Conservation (phyloP, 2,329 filamentous ascomycete genomes). For the Penicillium polonicum region DNA sequence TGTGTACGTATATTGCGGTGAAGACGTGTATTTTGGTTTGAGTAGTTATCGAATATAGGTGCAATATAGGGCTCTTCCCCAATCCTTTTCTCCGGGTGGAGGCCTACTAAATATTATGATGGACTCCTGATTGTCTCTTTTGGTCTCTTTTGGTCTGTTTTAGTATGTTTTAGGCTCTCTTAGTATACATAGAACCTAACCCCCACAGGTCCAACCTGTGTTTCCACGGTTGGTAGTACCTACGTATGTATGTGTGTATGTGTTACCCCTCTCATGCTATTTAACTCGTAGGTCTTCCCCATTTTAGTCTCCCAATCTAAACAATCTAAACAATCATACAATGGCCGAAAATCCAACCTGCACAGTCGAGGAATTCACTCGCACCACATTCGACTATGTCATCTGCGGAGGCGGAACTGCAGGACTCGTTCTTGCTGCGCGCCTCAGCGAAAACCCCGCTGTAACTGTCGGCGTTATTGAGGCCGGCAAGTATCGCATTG, state of each 20-base stretch:
- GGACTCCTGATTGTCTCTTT: no score
- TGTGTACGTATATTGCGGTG: neutral
- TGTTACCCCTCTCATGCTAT: neutral
- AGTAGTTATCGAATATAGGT: neutral
- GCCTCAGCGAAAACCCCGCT: constrained; percentile 45
- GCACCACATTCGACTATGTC: constrained; percentile 31
- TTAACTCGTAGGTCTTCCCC: neutral
- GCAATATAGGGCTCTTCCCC: neutral
- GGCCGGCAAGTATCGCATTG: constrained; percentile 39
- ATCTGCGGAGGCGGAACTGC: constrained; percentile 57
- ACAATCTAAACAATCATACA: neutral
- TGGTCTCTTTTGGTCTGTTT: no score
- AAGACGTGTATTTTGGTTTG: neutral
- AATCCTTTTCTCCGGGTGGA: neutral
- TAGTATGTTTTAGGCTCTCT: neutral
- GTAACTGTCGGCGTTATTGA: constrained; percentile 48
- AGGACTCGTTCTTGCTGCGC: constrained; percentile 45
- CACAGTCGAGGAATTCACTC: constrained; percentile 14
- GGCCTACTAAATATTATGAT: neutral
- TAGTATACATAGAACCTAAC: neutral
- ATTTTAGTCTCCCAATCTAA: neutral
- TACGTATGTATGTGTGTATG: neutral
- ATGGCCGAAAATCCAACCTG: constrained; percentile 9
- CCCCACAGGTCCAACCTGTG: neutral
- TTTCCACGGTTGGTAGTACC: neutral